These are phyloP conservation scores for Monosporozyma aerobia DNA, from an alignment of 805 yeast genomes.

Conservation along the genomic window DNA sequence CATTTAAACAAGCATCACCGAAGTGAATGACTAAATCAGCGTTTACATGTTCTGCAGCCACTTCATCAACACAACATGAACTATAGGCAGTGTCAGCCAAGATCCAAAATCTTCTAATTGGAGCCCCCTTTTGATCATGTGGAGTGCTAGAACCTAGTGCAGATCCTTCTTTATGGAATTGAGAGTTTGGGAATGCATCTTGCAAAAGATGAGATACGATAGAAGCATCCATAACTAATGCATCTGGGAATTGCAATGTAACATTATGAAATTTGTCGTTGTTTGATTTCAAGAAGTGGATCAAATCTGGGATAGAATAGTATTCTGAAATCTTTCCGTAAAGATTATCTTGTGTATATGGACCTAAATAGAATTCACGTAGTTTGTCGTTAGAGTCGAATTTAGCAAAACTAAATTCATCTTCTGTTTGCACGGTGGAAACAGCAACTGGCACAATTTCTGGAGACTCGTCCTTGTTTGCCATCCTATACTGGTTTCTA, in stretches of 20 bases:
- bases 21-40: constrained; percentile 85
- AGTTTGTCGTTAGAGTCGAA: constrained; percentile 24
- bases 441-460: constrained; percentile 52
- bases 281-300: constrained; percentile 31
- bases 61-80: constrained; percentile 92
- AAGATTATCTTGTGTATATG: constrained; percentile 23
- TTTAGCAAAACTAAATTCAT: constrained; percentile 40
- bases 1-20: constrained; percentile 89
- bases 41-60: constrained; percentile 86
- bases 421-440: constrained; percentile 65
- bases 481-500: neutral
- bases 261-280: constrained; percentile 37
- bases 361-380: constrained; percentile 26
- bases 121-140: neutral
- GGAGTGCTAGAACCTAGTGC: neutral
- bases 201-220: constrained; percentile 51
- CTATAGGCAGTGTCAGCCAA: constrained; percentile 95
- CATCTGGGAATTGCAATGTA: constrained; percentile 88
- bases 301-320: constrained; percentile 46
- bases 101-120: constrained; percentile 51
- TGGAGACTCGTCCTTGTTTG: neutral
- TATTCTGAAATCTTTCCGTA: constrained; percentile 35
- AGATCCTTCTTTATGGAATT: neutral
- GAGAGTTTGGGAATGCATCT: constrained; percentile 20
- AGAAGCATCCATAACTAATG: constrained; percentile 67